These are phyloP conservation scores for Colletotrichum caudatum DNA, from an alignment of 2,329 filamentous ascomycete species.

Conservation along the genomic window DNA sequence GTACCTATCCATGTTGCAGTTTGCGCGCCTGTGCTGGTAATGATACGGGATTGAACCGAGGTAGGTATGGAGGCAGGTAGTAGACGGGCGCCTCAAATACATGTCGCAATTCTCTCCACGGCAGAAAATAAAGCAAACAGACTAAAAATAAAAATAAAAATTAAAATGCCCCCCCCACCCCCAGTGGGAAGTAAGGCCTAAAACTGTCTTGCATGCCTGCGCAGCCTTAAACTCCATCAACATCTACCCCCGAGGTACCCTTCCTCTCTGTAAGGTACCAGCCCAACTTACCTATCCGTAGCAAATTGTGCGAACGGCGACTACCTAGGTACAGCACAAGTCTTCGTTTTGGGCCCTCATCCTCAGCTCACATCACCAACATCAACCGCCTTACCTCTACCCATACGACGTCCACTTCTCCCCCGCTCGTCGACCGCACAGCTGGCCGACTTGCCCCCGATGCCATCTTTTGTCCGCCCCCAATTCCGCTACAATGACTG, in stretches of 20 bases:
- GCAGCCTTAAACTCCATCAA: neutral
- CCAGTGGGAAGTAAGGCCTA: slow-evolving; percentile 1
- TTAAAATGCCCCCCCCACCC: neutral
- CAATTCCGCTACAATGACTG: slow-evolving; percentile 60
- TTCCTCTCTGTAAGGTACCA: slow-evolving; percentile 6
- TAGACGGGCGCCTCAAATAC: neutral
- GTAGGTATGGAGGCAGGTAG: neutral
- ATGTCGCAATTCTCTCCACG: neutral
- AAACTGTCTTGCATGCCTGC: neutral
- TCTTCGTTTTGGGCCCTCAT: neutral
- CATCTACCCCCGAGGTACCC: slow-evolving; percentile 12
- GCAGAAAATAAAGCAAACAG: neutral
- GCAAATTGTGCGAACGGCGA: slow-evolving; percentile 23
- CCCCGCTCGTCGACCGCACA: slow-evolving; percentile 29
- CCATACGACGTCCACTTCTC: slow-evolving; percentile 5
- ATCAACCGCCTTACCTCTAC: slow-evolving; percentile 1
- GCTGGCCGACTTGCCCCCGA: slow-evolving; percentile 38
- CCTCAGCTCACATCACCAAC: neutral
- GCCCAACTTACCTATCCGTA: neutral
- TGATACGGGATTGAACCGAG: neutral
- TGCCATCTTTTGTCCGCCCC: slow-evolving; percentile 35
- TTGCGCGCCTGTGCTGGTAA: neutral
- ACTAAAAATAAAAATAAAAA: neutral
- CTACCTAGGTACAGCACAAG: neutral
- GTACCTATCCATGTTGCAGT: no score